phyloP scores from a whole-genome alignment of 345 rosid species.

The Capsella bursapastoris region DNA sequence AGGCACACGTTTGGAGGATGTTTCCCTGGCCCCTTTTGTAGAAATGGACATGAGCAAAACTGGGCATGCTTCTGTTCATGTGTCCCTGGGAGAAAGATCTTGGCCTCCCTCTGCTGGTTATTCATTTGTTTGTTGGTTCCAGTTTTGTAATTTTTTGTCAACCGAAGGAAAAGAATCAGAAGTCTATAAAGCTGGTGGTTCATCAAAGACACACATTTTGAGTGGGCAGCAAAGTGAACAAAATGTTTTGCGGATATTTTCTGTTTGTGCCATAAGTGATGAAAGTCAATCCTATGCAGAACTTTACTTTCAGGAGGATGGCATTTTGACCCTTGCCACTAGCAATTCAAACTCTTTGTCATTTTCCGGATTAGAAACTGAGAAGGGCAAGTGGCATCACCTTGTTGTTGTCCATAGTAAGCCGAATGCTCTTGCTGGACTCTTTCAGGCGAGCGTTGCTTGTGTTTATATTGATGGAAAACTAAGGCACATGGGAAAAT shows the following conservation, averaged over 20 bases:
- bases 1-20: conserved; percentile 69
- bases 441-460: conserved; percentile 94
- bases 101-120: conserved; percentile 99
- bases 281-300: conserved; percentile 74
- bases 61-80: conserved; percentile 94
- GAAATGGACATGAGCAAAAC: conserved; percentile 93
- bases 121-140: conserved; percentile 97
- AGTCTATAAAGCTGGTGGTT: conserved; percentile 54
- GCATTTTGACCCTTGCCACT: conserved; percentile 83
- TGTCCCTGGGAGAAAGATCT: conserved; percentile 92
- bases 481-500: conserved; percentile 83
- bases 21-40: conserved; percentile 86
- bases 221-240: conserved; percentile 57
- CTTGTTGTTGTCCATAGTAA: conserved; percentile 97
- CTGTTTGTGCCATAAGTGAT: conserved; percentile 70
- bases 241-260: conserved; percentile 71
- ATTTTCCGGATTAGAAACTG: conserved; percentile 84
- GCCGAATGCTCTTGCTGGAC: conserved; percentile 96
- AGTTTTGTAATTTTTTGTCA: conserved; percentile 71
- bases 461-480: conserved; percentile 89
- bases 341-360: conserved; percentile 84
- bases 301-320: conserved; percentile 89
- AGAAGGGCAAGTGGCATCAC: conserved; percentile 96
- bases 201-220: conserved; percentile 53
- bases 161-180: conserved; percentile 64